Evolutionary conservation across 345 rosid genomes (phyloP).

Genomic region (Rhodamnia rubescens): DNA sequence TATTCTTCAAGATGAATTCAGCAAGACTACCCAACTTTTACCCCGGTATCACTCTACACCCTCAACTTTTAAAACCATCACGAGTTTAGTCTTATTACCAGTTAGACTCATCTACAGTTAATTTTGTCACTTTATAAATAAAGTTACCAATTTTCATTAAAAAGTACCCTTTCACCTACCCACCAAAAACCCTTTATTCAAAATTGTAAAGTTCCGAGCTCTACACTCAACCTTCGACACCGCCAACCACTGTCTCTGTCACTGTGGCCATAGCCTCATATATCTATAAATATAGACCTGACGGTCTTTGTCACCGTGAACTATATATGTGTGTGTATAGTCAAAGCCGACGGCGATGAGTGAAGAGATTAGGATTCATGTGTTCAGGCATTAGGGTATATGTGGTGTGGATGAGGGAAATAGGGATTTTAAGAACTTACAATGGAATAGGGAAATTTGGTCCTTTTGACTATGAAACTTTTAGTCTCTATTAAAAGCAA

Average conservation of each 20-base stretch:
- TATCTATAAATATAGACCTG: too few species aligned
- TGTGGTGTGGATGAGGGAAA: not conserved
- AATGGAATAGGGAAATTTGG: not conserved
- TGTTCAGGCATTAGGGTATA: not conserved
- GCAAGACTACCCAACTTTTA: not conserved
- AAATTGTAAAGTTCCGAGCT: not conserved
- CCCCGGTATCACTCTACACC: not conserved
- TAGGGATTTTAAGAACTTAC: not conserved
- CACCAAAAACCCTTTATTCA: not conserved
- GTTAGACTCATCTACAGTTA: not conserved
- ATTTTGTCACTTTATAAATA: not conserved
- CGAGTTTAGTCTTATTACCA: not conserved
- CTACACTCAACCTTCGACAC: not conserved
- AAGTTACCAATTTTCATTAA: not conserved
- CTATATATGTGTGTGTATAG: too few species aligned
- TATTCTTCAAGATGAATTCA: not conserved
- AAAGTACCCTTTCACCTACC: not conserved
- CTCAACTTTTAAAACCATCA: not conserved
- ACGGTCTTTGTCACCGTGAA: too few species aligned
- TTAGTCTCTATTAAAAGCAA: not conserved
- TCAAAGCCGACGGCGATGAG: not conserved
- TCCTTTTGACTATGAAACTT: not conserved
- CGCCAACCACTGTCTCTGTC: not conserved
- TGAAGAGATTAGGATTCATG: not conserved
- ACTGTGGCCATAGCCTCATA: not conserved